phyloP scores from a whole-genome alignment of 2,329 filamentous ascomycete species.

The Aspergillus candidus region DNA sequence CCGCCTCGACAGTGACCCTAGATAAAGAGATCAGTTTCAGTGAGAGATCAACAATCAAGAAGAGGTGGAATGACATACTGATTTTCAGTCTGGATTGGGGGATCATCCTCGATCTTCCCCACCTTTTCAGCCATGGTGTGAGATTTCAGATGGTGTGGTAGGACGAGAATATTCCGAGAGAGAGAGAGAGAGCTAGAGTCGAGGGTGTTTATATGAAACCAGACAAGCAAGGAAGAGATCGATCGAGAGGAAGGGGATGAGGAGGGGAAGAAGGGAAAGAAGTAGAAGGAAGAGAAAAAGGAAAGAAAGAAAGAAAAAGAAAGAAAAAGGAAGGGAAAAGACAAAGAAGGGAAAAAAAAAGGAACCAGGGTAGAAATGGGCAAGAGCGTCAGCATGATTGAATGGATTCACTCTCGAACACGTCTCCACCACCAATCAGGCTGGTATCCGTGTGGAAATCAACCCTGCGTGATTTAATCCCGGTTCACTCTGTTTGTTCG shows the following conservation, averaged over 20 bases:
- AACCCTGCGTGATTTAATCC: too few species aligned
- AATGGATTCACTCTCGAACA: too few species aligned
- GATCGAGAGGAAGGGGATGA: slow-evolving; percentile 1
- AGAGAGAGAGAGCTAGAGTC: neutral
- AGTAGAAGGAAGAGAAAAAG: slow-evolving; percentile 1
- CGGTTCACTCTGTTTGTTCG: too few species aligned
- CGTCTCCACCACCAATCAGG: too few species aligned
- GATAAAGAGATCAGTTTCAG: slow-evolving; percentile 1
- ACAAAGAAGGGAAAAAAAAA: neutral
- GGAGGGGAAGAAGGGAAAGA: neutral
- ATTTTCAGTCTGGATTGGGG: slow-evolving; percentile 8
- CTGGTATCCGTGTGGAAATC: too few species aligned
- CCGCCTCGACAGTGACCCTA: slow-evolving; percentile 10
- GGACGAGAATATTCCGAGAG: neutral
- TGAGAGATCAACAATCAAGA: neutral
- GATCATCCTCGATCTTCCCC: slow-evolving; percentile 7
- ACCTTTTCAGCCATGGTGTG: slow-evolving; percentile 9
- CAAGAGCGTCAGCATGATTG: too few species aligned
- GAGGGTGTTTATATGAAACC: neutral
- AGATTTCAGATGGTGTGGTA: neutral
- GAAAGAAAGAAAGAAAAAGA: slow-evolving; percentile 1
- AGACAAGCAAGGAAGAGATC: neutral
- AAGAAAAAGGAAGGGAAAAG: slow-evolving; percentile 4
- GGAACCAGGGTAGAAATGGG: neutral
- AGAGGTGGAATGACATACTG: slow-evolving; percentile 6